phyloP scores from a whole-genome alignment of 169 alveolate genomes.

The Eimeria falciformis region DNA sequence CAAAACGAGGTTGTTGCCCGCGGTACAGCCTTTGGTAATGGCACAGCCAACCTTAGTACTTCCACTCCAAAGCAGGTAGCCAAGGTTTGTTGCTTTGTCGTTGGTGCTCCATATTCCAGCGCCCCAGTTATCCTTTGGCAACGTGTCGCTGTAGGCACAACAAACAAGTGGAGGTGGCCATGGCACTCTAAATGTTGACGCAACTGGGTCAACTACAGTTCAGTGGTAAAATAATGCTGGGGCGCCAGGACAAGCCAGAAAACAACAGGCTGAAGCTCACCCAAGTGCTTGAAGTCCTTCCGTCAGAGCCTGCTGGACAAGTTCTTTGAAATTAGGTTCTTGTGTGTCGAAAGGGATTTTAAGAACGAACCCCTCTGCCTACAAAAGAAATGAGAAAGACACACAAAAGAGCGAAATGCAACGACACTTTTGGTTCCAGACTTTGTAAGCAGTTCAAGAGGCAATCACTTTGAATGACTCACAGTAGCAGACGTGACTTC shows the following conservation, averaged over 20 bases:
- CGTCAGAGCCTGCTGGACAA: neutral
- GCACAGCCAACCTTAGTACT: neutral
- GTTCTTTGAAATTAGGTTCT: neutral
- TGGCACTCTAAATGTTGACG: neutral
- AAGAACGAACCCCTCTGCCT: neutral
- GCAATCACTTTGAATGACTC: neutral
- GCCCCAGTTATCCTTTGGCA: neutral
- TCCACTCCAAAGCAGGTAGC: neutral
- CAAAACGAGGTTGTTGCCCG: neutral
- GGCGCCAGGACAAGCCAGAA: no score
- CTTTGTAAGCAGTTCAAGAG: neutral
- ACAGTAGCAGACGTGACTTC: neutral
- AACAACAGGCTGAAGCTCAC: no score
- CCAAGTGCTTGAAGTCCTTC: neutral
- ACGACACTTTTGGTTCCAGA: neutral
- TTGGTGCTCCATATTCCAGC: neutral
- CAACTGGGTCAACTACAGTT: neutral
- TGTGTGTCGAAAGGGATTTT: neutral
- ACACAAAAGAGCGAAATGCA: neutral
- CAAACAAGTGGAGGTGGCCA: no score
- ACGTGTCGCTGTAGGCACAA: neutral
- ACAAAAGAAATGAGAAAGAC: neutral
- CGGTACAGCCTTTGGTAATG: neutral
- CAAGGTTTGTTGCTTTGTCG: neutral
- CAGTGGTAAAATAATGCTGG: neutral